Conservation (phyloP, 2,329 filamentous ascomycete species). For the Dothistroma septosporum region DNA sequence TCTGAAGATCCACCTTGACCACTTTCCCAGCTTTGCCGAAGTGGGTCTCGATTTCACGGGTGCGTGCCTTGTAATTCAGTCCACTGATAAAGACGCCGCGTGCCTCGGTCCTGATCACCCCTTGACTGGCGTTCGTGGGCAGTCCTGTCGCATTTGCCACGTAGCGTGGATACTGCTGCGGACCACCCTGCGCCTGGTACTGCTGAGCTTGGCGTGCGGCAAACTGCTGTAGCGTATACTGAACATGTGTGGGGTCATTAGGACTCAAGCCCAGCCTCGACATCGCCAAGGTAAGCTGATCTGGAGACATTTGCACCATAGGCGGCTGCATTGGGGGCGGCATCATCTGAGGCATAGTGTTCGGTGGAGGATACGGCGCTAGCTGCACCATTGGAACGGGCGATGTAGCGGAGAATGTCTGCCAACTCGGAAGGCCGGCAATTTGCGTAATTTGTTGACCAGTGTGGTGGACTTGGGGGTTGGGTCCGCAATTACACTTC, state of each 20-base stretch:
- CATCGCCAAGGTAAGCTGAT: constrained; percentile 14
- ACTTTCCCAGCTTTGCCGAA: constrained; percentile 29
- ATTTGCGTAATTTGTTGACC: constrained; percentile 16
- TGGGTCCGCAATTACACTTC: constrained; percentile 25
- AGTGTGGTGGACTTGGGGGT: constrained; percentile 10
- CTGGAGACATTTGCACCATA: constrained; percentile 2
- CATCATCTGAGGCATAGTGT: not conserved
- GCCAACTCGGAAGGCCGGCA: constrained; percentile 20
- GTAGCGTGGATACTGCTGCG: constrained; percentile 17
- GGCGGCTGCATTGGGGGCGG: not conserved
- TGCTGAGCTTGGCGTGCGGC: constrained; percentile 5
- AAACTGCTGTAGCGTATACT: constrained; percentile 5
- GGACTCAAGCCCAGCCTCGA: constrained; percentile 8
- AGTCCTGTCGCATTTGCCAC: constrained; percentile 21
- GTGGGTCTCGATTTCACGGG: constrained; percentile 23
- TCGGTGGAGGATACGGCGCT: constrained; percentile 5
- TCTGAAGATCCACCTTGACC: constrained; percentile 26
- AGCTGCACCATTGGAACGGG: constrained; percentile 7
- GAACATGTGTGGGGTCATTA: constrained; percentile 6
- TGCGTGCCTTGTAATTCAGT: constrained; percentile 28
- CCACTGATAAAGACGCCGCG: constrained; percentile 31
- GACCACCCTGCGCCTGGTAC: not conserved
- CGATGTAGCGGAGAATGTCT: constrained; percentile 14
- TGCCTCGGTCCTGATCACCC: constrained; percentile 24
- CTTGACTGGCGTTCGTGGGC: constrained; percentile 26